These are phyloP conservation scores for Solanum sejunctum DNA, from an alignment of 257 asterid species.

Conservation along the genomic window DNA sequence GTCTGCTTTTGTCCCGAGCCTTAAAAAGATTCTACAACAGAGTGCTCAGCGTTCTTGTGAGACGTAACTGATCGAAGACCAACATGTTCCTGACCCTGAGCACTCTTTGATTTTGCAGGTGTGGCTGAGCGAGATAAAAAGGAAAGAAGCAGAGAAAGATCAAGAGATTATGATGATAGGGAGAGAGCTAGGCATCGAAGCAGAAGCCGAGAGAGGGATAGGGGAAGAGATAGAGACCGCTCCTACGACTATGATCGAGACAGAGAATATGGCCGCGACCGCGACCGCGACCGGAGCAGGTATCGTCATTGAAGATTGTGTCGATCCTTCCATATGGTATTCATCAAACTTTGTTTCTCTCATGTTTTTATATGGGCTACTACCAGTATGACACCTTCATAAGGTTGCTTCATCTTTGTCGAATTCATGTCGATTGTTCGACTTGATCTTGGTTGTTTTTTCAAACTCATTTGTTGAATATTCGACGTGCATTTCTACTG, in stretches of 20 bases:
- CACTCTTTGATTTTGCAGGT: constrained; percentile 13
- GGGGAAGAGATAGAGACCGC: constrained; percentile 58
- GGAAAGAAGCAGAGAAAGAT: constrained; percentile 60
- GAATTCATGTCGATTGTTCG: neutral
- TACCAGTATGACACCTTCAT: neutral
- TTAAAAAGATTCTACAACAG: neutral
- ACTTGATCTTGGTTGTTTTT: neutral
- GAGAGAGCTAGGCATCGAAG: constrained; percentile 61
- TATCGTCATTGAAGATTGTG: neutral
- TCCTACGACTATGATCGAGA: constrained; percentile 49
- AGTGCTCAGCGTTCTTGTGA: neutral
- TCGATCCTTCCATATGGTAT: neutral
- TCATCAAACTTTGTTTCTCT: neutral
- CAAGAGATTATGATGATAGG: constrained; percentile 63
- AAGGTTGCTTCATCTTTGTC: neutral
- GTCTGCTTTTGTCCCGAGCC: neutral
- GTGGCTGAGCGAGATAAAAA: constrained; percentile 48
- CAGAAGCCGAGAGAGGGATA: constrained; percentile 51
- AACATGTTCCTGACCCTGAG: neutral
- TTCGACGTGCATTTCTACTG: neutral
- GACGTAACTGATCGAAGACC: neutral
- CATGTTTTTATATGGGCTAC: neutral
- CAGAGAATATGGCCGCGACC: constrained; percentile 65
- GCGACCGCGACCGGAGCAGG: constrained; percentile 22
- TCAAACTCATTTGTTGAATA: neutral